These are phyloP conservation scores for Saccharomycopsis fodiens DNA, from an alignment of 805 yeast genomes.

Conservation along the genomic window DNA sequence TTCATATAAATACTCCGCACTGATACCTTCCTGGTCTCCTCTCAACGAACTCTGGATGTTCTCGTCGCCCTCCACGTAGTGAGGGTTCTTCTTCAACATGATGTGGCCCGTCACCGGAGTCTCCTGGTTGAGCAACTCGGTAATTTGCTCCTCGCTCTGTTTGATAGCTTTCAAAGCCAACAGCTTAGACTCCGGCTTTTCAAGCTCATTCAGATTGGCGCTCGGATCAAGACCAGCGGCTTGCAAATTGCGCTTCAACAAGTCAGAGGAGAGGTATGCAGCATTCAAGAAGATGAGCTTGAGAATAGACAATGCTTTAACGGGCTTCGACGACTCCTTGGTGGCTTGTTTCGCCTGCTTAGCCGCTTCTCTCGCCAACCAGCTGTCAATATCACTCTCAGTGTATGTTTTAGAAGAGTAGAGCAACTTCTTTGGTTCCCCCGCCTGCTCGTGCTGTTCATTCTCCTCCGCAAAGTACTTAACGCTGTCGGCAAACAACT, in stretches of 20 bases:
- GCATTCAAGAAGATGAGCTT: constrained; percentile 61
- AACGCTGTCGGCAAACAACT: constrained; percentile 31
- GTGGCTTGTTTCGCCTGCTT: constrained; percentile 22
- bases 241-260: constrained; percentile 53
- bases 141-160: constrained; percentile 39
- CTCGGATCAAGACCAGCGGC: constrained; percentile 42
- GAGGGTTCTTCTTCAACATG: constrained; percentile 50
- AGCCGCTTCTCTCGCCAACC: constrained; percentile 24
- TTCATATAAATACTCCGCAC: constrained; percentile 40
- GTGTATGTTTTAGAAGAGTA: not conserved
- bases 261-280: constrained; percentile 71
- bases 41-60: constrained; percentile 12
- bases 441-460: not conserved
- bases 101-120: constrained; percentile 50
- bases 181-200: constrained; percentile 25
- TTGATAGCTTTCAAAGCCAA: constrained; percentile 37
- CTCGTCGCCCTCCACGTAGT: constrained; percentile 29
- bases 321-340: constrained; percentile 4
- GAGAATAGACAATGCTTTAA: constrained; percentile 52
- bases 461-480: constrained; percentile 4
- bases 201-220: constrained; percentile 28
- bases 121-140: constrained; percentile 29
- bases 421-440: not conserved
- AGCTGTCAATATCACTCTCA: not conserved
- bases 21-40: constrained; percentile 31